Percentiles rank a stretch among this genome's conserved stretches.
phyloP scores from a whole-genome alignment of 2,329 filamentous ascomycete species.

The Penicillium paneum region DNA sequence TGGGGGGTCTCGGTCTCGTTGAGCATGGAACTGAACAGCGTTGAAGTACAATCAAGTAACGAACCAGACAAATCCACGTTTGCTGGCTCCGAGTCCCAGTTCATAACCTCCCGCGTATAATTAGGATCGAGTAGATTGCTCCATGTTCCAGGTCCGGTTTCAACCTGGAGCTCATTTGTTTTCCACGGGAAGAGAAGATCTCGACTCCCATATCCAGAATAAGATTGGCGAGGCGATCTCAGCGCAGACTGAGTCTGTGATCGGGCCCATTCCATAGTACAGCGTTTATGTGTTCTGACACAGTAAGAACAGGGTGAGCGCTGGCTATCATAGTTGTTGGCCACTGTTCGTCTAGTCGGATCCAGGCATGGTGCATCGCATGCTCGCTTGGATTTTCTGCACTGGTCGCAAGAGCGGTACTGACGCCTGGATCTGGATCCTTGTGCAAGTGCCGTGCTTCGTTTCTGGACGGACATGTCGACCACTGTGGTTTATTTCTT shows the following conservation, averaged over 20 bases:
- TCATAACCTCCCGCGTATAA: neutral
- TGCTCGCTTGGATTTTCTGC: neutral
- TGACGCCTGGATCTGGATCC: neutral
- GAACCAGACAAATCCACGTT: neutral
- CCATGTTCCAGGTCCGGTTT: neutral
- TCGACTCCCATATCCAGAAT: neutral
- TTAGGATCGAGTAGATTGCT: neutral
- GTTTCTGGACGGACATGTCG: neutral
- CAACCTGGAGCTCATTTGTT: neutral
- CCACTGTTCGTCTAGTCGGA: neutral
- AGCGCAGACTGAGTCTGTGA: neutral
- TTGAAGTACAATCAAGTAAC: neutral
- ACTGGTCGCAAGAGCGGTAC: neutral
- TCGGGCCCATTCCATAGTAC: constrained; percentile 1
- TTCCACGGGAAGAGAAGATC: neutral
- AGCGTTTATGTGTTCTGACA: neutral
- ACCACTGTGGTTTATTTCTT: neutral
- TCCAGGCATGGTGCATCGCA: neutral
- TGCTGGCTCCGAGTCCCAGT: neutral
- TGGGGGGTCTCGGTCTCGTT: neutral
- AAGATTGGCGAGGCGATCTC: neutral
- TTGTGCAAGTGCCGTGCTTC: neutral
- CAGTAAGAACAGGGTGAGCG: neutral
- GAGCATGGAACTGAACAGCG: neutral
- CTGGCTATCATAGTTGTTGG: neutral